Percentiles rank a stretch among this genome's conserved stretches.
Conservation (phyloP, 305 asterid species). For the Fraxinus sp. region DNA sequence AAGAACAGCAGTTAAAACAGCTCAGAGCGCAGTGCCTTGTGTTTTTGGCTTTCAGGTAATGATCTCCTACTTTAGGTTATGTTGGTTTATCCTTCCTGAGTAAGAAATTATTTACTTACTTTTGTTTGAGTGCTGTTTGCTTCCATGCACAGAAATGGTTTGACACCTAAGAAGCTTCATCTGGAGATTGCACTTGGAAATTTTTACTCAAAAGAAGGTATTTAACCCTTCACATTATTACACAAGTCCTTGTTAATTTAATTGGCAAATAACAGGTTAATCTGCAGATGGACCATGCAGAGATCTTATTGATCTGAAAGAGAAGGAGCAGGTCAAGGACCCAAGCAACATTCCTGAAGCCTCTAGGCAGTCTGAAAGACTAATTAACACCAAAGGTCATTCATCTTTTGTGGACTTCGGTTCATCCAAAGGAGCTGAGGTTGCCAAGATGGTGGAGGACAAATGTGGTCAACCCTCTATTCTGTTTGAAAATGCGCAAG, state of each 20-base stretch:
- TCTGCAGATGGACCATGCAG: constrained; percentile 70
- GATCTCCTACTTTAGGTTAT: constrained; percentile 13
- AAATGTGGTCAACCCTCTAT: constrained; percentile 39
- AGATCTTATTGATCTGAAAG: constrained; percentile 73
- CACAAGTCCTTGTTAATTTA: constrained; percentile 15
- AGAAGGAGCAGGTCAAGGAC: constrained; percentile 60
- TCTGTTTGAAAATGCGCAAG: constrained; percentile 56
- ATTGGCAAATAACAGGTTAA: constrained; percentile 26
- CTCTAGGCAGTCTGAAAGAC: constrained; percentile 51
- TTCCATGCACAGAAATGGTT: constrained; percentile 64
- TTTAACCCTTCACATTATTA: constrained; percentile 24
- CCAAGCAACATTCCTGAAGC: constrained; percentile 49
- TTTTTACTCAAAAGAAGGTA: constrained; percentile 78
- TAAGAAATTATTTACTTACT: constrained; percentile 16
- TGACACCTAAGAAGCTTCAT: constrained; percentile 93
- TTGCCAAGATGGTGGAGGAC: constrained; percentile 43
- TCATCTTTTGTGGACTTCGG: constrained; percentile 39
- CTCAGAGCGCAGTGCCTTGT: constrained; percentile 99
- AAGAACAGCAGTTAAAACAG: constrained; percentile 94
- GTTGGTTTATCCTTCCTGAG: constrained; percentile 21
- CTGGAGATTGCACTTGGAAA: constrained; percentile 98
- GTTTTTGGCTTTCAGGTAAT: constrained; percentile 90
- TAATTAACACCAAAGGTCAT: constrained; percentile 46
- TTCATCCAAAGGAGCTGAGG: constrained; percentile 52
- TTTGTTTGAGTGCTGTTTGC: constrained; percentile 19